These are phyloP conservation scores for Mycena olivaceomarginata DNA, from an alignment of 768 basidiomycete species.

Conservation along the genomic window DNA sequence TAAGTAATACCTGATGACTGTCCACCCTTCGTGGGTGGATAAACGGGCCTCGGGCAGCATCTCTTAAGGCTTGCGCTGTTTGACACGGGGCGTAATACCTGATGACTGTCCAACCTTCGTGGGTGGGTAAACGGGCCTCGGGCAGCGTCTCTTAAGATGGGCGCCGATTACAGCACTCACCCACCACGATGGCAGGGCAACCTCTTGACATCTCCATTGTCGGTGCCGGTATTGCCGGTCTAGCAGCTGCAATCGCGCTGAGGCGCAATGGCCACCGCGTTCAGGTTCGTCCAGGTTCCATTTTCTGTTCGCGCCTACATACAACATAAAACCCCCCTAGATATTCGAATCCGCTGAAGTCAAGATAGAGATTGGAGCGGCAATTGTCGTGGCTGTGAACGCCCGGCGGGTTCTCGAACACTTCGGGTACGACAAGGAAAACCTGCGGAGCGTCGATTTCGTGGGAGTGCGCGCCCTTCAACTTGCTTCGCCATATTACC, in stretches of 20 bases:
- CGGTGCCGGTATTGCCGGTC: constrained; percentile 14
- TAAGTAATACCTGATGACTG: too few species aligned
- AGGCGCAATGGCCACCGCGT: constrained; percentile 10
- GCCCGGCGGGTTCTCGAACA: constrained; percentile 2
- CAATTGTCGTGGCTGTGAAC: constrained; percentile 12
- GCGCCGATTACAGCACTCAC: too few species aligned
- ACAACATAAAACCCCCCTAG: neutral
- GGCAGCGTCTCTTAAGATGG: too few species aligned
- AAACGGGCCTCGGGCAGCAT: too few species aligned
- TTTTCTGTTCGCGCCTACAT: too few species aligned
- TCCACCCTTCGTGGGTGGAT: too few species aligned
- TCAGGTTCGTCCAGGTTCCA: neutral
- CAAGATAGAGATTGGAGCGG: constrained; percentile 9
- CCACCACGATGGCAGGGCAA: too few species aligned
- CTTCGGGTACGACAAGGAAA: constrained; percentile 17
- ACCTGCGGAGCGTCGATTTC: constrained; percentile 11
- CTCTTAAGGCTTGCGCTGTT: too few species aligned
- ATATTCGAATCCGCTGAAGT: constrained; percentile 16
- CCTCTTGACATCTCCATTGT: constrained; percentile 2
- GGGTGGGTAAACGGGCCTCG: too few species aligned
- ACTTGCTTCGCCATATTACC: too few species aligned
- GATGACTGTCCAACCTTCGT: too few species aligned
- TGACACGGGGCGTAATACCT: too few species aligned
- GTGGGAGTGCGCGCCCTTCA: neutral
- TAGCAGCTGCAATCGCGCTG: constrained; percentile 4